Percentiles rank a stretch among this genome's conserved stretches.
Evolutionary conservation across 768 basidiomycete species (phyloP).

Genomic region (Ephemerocybe angulata): DNA sequence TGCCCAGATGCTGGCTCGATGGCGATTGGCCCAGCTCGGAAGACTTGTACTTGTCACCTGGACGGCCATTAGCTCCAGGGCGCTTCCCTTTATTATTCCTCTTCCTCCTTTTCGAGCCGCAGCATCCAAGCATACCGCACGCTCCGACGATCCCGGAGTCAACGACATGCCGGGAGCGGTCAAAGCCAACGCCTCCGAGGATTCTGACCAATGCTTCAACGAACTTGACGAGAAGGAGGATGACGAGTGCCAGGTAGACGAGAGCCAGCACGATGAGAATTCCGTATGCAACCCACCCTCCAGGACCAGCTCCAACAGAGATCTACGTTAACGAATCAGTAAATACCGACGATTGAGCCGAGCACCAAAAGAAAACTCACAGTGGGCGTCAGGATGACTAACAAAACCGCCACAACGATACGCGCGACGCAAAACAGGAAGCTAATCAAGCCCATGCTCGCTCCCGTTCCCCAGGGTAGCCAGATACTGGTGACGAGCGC

Average conservation of each 20-base stretch:
- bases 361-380: constrained; percentile 64
- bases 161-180: constrained; percentile 71
- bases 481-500: constrained; percentile 89
- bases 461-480: constrained; percentile 96
- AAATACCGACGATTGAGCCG: constrained; percentile 1
- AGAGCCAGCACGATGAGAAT: constrained; percentile 80
- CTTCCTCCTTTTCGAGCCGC: constrained; percentile 30
- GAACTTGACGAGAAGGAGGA: constrained; percentile 83
- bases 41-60: constrained; percentile 6
- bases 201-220: constrained; percentile 81
- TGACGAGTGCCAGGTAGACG: constrained; percentile 75
- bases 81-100: constrained; percentile 2
- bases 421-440: constrained; percentile 90
- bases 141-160: constrained; percentile 89
- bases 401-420: constrained; percentile 83
- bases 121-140: constrained; percentile 68
- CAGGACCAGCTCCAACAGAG: constrained; percentile 72
- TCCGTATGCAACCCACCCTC: constrained; percentile 93
- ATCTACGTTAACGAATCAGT: constrained; percentile 47
- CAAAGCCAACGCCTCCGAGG: constrained; percentile 74
- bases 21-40: not conserved
- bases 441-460: constrained; percentile 94
- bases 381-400: constrained; percentile 86
- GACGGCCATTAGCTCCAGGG: constrained; percentile 2
- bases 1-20: not conserved